phyloP scores from a whole-genome alignment of 345 rosid genomes.

The Dimocarpus longan region DNA sequence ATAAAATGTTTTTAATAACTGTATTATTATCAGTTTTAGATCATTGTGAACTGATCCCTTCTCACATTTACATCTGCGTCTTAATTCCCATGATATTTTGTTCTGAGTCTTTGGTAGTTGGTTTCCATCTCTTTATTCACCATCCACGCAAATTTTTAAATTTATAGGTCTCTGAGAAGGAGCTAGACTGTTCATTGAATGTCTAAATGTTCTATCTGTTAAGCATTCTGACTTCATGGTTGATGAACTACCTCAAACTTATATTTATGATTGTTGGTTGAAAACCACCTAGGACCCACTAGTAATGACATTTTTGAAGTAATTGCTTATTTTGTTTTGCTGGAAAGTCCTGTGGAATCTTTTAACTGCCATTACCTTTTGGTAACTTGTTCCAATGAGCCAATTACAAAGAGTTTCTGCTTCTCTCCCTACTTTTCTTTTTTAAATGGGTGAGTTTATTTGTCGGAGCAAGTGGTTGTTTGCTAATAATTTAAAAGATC shows the following conservation, averaged over 20 bases:
- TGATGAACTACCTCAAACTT: background rate
- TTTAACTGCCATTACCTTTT: background rate
- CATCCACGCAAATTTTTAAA: background rate
- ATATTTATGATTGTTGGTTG: background rate
- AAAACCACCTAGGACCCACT: background rate
- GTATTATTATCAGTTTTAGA: background rate
- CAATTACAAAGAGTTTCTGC: background rate
- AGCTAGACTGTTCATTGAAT: background rate
- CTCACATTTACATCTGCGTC: background rate
- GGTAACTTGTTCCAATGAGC: background rate
- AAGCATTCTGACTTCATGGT: background rate
- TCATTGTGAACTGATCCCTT: background rate
- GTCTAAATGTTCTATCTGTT: background rate
- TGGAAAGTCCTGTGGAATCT: background rate
- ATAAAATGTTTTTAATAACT: background rate
- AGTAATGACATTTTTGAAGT: background rate
- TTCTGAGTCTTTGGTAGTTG: background rate
- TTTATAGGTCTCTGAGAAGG: background rate
- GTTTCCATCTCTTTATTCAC: constrained; percentile 2
- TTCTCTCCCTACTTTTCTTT: background rate
- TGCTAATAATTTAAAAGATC: background rate
- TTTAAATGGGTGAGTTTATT: background rate
- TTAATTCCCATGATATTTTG: background rate
- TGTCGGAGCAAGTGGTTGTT: background rate
- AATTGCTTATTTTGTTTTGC: background rate